Base-by-base conservation (phyloP, 495 filamentous ascomycete species). In the Aspergillus bertholletiae region DNA sequence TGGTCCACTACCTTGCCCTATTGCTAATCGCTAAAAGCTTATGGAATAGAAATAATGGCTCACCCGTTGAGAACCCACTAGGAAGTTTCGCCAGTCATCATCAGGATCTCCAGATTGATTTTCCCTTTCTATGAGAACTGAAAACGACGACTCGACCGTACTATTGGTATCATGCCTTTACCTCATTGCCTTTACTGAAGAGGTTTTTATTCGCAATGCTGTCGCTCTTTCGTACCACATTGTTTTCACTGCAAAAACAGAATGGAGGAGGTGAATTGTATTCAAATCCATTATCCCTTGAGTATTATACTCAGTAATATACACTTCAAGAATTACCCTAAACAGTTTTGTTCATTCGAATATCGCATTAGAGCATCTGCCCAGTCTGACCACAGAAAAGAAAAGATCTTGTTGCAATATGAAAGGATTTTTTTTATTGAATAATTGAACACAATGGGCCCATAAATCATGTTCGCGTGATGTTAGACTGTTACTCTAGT, bases 381-480 rank as follows among this genome's bases (percentile, higher is more conserved):
- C 32, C 37, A 47, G 6, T 27, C 21, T 37, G 27, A 30, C 13
- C 18, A 53, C 46, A 30, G 17, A 53, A n/a, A 37, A 51, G 15
- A 40, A 54, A 26, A 28, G 43, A 46, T 13, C 18, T 22, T 22
- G n/a, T 43, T 18, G 20, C n/a, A 22, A 43, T 5, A 40, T 7
- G 51, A 43, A 26, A 57, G 20, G 17, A 30, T 35, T 17, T 46
- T 47, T 43, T 46, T 37, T 13, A 39, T 13, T 21, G 35, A 50
- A 17, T 1, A 35, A 48, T 4, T 6, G 2, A 35, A 48, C 22
- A 35, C 20, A 41, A 53, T 34, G 50, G 49, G 50, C 26, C 49
- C 58, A 54, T 53, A 37, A 54, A 11, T 57, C 57, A 51, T 54
- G 46, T 55, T 52, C 51, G 47, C 51, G 57, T 59, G 28, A 46